Base-by-base conservation (phyloP, 2,329 filamentous ascomycete species). In the Stenocarpella maydis region DNA sequence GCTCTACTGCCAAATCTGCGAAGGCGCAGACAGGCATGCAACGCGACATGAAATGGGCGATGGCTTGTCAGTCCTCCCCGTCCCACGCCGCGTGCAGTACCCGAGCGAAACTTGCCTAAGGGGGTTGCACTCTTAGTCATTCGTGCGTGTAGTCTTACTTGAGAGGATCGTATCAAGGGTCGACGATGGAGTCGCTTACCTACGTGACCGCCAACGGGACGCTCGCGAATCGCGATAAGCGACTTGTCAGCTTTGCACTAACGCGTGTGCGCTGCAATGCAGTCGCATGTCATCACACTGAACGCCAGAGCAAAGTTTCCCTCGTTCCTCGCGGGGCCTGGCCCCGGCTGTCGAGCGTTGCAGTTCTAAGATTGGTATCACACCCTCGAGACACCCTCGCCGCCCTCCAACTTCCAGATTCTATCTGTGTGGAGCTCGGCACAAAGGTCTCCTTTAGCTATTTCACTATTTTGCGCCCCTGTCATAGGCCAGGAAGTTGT, bases 181-280 rank as follows among this genome's bases (percentile, higher is more conserved):
- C 37, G 41, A 31, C 47, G 49, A 65, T 21, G 67, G 26, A 47
- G 60, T 65, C 43, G 41, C 41, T 49, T 21, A 45, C 53, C 60
- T 69, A 43, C 52, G 61, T 39, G 52, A 54, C 68, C 21, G 37
- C 53, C 37, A 69, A 52, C 55, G 43, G 61, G 34, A 58, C 65
- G 14, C 58, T 64, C 58, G 69, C 66, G 66, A 49, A 71, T 69
- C 66, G 69, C 69, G 69, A 71, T 71, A 71, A 69, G 69, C 61
- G 67, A 67, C 67, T 71, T 52, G 67, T 63, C 61, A 47, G 64
- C 37, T 49, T 47, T 61, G 54, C 61, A 55, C 67, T 71, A 67
- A 69, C 67, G 67, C 67, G 67, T 55, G 69, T 71, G 67, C 54
- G 67, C 61, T 64, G 60, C 67, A 65, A 69, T 69, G 69, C 69